Conservation (phyloP, 1,139 yeast species). For the Hemisphaericaspora xylanilytica region DNA sequence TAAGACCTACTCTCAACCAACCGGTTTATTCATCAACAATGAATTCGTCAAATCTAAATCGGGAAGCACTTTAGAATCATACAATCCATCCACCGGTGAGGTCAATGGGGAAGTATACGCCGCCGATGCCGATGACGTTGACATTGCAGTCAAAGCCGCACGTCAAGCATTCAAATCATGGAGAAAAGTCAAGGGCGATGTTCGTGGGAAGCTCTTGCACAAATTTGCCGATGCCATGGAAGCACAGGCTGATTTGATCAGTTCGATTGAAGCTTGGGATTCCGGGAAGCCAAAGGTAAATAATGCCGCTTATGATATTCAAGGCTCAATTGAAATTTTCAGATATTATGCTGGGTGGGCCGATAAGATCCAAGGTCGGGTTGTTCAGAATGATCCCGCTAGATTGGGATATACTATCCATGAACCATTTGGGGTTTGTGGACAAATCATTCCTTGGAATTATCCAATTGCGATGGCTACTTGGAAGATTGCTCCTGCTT, state of each 20-base stretch:
- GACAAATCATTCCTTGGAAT: constrained; percentile 71
- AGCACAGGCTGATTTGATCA: constrained; percentile 53
- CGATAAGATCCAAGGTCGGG: constrained; percentile 71
- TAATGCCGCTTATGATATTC: constrained; percentile 56
- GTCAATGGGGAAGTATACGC: constrained; percentile 62
- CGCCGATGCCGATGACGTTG: constrained; percentile 69
- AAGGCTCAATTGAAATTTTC: constrained; percentile 54
- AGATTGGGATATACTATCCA: constrained; percentile 76
- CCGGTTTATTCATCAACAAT: constrained; percentile 80
- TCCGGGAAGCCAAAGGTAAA: constrained; percentile 68
- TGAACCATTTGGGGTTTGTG: constrained; percentile 82
- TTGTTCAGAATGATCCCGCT: constrained; percentile 62
- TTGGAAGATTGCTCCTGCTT: constrained; percentile 61
- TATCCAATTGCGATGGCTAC: constrained; percentile 59
- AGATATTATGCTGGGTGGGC: constrained; percentile 84
- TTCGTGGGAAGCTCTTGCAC: constrained; percentile 52
- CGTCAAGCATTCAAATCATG: constrained; percentile 61
- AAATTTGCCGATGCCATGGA: constrained; percentile 64
- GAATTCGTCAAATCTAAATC: constrained; percentile 64
- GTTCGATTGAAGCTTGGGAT: constrained; percentile 75
- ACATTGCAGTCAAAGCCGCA: constrained; percentile 74
- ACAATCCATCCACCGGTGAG: constrained; percentile 69
- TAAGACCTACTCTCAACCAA: constrained; percentile 55
- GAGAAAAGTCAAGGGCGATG: constrained; percentile 46
- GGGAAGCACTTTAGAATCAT: constrained; percentile 62